Evolutionary conservation across 768 basidiomycete species (phyloP), one percentile per base, ranked within the genome.

Genomic region (Lactarius evosmus): DNA sequence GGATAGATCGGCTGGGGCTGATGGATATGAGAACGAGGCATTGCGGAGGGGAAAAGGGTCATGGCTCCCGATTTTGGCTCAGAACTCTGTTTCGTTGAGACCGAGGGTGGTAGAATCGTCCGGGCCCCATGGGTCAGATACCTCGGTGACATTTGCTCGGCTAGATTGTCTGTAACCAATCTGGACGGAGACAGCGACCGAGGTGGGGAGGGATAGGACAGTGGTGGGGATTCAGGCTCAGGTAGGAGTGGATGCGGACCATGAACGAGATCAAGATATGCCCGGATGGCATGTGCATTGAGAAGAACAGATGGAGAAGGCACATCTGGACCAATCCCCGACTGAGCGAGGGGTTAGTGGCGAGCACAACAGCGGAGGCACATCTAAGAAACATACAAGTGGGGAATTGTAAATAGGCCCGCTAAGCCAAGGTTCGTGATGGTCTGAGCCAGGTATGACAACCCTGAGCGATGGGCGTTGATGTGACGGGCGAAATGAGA

Each of bases 261-360:
- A 22, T 60, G 36, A 41, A 65, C 25, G 14, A 22, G 11, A 29
- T 60, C 46, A 44, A 65, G 63, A 36, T 65, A 44, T 17, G 58
- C 54, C 9, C 63, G 58, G 30, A 65, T 25, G 4, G 55, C 58
- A 41, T 56, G 14, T 11, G 58, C 52, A 27, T 65, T 44, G 46
- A 65, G 63, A 56, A 65, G 53, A n/a, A 65, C 46, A 16, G 63
- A 65, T 33, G 63, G 63, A 0, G 5, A 11, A 14, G 58, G 22
- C 4, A 17, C 12, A 5, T 50, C 41, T 4, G n/a, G 5, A 16
- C 34, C 44, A 9, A 30, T 40, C 22, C n/a, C 54, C 30, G 63
- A 60, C 63, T 65, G 54, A 32, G 34, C 33, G 33, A 22, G 12
- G 44, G 32, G 41, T 64, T 29, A 50, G 27, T 49, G 25, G 36